Evolutionary conservation across 2,329 filamentous ascomycete species (phyloP), one percentile per base, ranked within the genome.

Genomic region (Aspergillus tamarii): DNA sequence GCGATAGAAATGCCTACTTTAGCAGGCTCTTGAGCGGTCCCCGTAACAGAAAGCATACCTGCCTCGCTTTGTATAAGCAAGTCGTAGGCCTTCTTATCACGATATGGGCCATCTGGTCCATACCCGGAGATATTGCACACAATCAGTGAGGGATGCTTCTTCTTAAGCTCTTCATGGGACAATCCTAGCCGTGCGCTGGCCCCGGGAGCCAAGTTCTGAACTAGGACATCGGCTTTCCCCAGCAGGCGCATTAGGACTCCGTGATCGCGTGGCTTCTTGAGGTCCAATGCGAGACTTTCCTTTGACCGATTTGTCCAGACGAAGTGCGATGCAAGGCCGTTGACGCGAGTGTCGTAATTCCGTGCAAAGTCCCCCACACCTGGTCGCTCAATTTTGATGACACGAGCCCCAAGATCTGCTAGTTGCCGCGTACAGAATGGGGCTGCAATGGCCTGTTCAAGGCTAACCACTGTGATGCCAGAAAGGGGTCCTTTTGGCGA

Each of bases 251-350:
- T 80, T n/a, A 85, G 70, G 1, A 82, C 70, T 0, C 70, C 66
- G 53, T 84, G 77, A 52, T 85, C 81, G 7, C 74, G 70, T 0
- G 77, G 65, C 12, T 78, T 68, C 64, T 86, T 86, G 19, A 86
- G 67, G 48, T 86, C 80, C 0, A 86, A 76, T 0, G 82, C 83
- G 10, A 86, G 71, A 55, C 82, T 84, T 69, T 86, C 83, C 59
- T 86, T 86, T 8, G 83, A 84, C 26, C 84, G 79, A 64, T 85
- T 86, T 0, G 81, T 77, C 84, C 84, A 86, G n/a, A 86, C 78
- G 62, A 86, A 86, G 67, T 86, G 84, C 0, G 84, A 86, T 0
- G 82, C 76, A 16, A 84, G 73, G 0, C 84, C 84, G 9, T 80
- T 77, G 2, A 85, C 83, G 10, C 84, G 79, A 0, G 73, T 79